Evolutionary conservation across 805 yeast species (phyloP).

Genomic region (Teunomyces aglyptinius): DNA sequence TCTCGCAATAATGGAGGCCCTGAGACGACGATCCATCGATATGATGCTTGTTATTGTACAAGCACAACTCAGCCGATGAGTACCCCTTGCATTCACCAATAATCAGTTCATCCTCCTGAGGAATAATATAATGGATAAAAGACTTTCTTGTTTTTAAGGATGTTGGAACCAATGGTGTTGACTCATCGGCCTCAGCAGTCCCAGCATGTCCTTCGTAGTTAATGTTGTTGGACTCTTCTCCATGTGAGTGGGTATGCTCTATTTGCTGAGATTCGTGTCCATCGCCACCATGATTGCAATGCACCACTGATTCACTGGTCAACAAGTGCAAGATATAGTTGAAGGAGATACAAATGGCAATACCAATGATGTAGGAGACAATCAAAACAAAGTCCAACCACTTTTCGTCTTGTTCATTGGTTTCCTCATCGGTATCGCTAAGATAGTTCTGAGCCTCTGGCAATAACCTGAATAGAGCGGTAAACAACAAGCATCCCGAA

Average conservation of each 20-base stretch:
- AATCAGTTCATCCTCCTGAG: constrained; percentile 12
- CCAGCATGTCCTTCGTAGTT: neutral
- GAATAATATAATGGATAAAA: constrained; percentile 25
- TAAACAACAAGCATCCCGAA: constrained; percentile 78
- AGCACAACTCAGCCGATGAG: constrained; percentile 39
- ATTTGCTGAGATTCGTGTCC: constrained; percentile 8
- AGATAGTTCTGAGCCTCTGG: constrained; percentile 63
- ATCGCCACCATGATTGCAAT: constrained; percentile 67
- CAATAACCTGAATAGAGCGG: constrained; percentile 73
- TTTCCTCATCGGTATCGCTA: constrained; percentile 16
- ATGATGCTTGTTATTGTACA: constrained; percentile 8
- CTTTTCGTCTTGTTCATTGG: constrained; percentile 5
- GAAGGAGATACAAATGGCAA: constrained; percentile 54
- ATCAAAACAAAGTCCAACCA: constrained; percentile 39
- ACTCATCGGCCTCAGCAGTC: constrained; percentile 11
- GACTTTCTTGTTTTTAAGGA: constrained; percentile 16
- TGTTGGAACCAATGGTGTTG: constrained; percentile 15
- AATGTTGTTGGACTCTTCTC: constrained; percentile 5
- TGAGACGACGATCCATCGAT: constrained; percentile 9
- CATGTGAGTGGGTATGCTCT: constrained; percentile 10
- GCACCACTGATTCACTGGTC: constrained; percentile 81
- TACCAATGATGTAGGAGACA: constrained; percentile 56
- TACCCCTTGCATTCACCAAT: constrained; percentile 51
- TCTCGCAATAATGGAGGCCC: constrained; percentile 39
- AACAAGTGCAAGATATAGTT: constrained; percentile 67